Percentiles rank a stretch among this genome's conserved stretches.
phyloP scores from a whole-genome alignment of 2,329 filamentous ascomycete species.

The Madurella fahalii region DNA sequence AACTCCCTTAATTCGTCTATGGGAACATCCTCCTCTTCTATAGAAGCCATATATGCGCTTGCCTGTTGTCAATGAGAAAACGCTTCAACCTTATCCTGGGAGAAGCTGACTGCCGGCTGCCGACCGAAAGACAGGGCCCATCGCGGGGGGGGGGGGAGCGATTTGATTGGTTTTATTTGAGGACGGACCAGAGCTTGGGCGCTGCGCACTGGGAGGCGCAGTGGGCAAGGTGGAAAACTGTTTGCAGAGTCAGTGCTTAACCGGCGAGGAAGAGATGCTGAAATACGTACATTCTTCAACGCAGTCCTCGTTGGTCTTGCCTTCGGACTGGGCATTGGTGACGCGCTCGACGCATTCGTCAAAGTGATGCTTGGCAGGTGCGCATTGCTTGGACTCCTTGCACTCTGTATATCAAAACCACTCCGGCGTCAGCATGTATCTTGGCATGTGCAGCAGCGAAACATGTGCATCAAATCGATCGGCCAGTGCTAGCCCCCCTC shows the following conservation, averaged over 20 bases:
- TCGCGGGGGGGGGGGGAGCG: constrained; percentile 1
- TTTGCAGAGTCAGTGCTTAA: neutral
- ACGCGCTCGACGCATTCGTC: constrained; percentile 98
- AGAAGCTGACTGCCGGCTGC: constrained; percentile 2
- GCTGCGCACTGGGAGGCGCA: constrained; percentile 91
- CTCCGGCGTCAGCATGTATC: constrained; percentile 23
- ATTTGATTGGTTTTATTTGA: constrained; percentile 63
- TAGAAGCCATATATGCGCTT: constrained; percentile 10
- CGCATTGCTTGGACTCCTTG: constrained; percentile 78
- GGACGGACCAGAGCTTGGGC: constrained; percentile 87
- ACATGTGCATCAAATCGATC: constrained; percentile 1
- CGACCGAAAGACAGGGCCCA: constrained; percentile 4
- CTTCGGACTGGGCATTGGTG: constrained; percentile 58
- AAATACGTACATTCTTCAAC: constrained; percentile 89
- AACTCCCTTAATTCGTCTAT: constrained; percentile 15
- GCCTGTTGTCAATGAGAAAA: constrained; percentile 2
- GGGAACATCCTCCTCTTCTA: constrained; percentile 9
- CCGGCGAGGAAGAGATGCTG: neutral
- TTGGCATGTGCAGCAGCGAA: neutral
- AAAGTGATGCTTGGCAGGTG: constrained; percentile 92
- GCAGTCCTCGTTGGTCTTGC: constrained; percentile 83
- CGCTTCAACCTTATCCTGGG: constrained; percentile 9
- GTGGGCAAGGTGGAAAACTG: constrained; percentile 98
- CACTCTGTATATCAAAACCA: constrained; percentile 63
- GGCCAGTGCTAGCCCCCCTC: constrained; percentile 2